Evolutionary conservation across 2,329 filamentous ascomycete species (phyloP).

Genomic region (Fusarium humuli): DNA sequence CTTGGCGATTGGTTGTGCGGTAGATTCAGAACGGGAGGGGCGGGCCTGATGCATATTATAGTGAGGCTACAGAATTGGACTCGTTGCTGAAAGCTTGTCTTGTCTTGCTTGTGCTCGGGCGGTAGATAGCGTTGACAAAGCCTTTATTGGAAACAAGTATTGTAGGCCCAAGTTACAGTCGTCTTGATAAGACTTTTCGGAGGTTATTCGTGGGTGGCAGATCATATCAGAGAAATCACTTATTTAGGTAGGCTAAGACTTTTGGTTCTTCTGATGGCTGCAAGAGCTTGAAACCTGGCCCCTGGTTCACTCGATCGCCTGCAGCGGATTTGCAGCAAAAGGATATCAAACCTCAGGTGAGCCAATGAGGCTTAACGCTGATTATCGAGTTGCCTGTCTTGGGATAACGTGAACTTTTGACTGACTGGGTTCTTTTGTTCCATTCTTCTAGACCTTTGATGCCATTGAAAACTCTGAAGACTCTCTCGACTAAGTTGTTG

Average conservation of each 20-base stretch:
- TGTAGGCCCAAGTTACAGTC: background rate
- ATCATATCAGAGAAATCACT: background rate
- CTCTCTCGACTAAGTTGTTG: background rate
- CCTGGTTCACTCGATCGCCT: constrained; percentile 35
- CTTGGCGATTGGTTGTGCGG: constrained; percentile 27
- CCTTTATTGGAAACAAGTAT: background rate
- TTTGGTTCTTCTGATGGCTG: constrained; percentile 10
- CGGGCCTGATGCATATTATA: constrained; percentile 18
- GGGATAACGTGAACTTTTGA: constrained; percentile 30
- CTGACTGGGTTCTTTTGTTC: constrained; percentile 26
- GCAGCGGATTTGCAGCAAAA: constrained; percentile 32
- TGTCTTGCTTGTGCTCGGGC: background rate
- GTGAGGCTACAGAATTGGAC: background rate
- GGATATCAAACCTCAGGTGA: constrained; percentile 21
- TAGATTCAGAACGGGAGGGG: constrained; percentile 7
- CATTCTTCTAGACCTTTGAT: constrained; percentile 21
- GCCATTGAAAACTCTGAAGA: constrained; percentile 28
- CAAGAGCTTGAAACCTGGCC: constrained; percentile 28
- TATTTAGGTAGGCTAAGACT: background rate
- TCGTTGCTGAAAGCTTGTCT: background rate
- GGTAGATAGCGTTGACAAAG: background rate
- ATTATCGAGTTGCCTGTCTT: constrained; percentile 40
- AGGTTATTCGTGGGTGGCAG: background rate
- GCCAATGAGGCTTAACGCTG: constrained; percentile 22
- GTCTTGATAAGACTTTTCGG: background rate